Base-by-base conservation (phyloP, 306 rosid genomes). In the Fragaria nilgerrensis region DNA sequence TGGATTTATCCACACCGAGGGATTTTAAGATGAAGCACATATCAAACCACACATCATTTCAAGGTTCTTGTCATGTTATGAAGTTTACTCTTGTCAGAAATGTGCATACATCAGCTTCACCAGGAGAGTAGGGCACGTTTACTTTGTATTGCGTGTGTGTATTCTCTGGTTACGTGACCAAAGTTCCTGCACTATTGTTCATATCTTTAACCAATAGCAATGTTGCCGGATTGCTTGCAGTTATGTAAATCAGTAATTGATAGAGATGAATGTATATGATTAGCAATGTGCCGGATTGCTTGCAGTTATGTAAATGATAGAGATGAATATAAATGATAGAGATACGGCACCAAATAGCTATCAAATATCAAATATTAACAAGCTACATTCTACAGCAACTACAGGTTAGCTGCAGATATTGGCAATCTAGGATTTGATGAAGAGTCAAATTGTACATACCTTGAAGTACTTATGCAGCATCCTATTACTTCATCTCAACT, bases 381-480 rank as follows among this genome's bases (percentile, higher is more conserved):
- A 19, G 71, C 71, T 37, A 39, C 71, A 65, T 20, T 14, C 15
- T 66, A 20, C 70, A 37, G 49, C 25, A 66, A 66, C 15, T 32
- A 32, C 16, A 37, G 71, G 48, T 66, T 36, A 49, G 55, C 23
- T 36, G 22, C 50, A n/a, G 66, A 2, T 3, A 72, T 22, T 20
- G 49, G 65, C 65, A 37, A 11, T 34, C 44, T 12, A 37, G 59
- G 59, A 75, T 22, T 10, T 73, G 73, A 65, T 52, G 66, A 52
- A 63, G 39, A 75, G 44, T 47, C 65, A 5, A 41, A 41, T 41
- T 41, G 44, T 37, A 37, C 41, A 37, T 37, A 5, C 41, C 8
- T 37, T 37, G 41, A 37, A 37, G 41, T 37, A 37, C 7, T 37
- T 37, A 37, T 73, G 58, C 69, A 73, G 48, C 53, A 68, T 72